These are phyloP conservation scores for Lachancea sp. DNA, from an alignment of 805 yeast genomes.

Conservation along the genomic window DNA sequence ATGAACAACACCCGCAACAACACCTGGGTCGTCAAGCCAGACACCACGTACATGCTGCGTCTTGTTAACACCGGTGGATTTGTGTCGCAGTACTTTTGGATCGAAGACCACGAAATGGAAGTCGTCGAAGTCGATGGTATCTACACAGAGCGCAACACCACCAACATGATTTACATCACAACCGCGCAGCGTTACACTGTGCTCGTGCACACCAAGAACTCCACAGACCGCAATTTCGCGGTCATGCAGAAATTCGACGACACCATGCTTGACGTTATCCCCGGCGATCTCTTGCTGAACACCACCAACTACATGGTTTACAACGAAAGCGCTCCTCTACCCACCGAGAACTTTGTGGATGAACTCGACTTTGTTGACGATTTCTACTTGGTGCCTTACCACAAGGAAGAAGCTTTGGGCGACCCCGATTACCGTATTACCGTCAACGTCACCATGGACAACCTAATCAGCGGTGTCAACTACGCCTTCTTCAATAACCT, in stretches of 20 bases:
- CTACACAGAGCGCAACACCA: conserved; percentile 65
- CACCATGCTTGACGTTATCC: conserved; percentile 73
- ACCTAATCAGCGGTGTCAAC: conserved; percentile 78
- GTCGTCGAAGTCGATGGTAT: conserved; percentile 92
- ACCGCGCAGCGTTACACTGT: conserved; percentile 91
- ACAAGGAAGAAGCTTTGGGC: conserved; percentile 46
- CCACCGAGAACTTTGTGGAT: conserved; percentile 39
- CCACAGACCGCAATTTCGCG: conserved; percentile 63
- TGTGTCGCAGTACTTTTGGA: conserved; percentile 79
- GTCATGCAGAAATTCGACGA: conserved; percentile 77
- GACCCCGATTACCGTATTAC: conserved; percentile 65
- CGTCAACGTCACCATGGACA: conserved; percentile 77
- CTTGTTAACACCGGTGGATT: conserved; percentile 85
- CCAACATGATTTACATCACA: conserved; percentile 69
- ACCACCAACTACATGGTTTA: conserved; percentile 71
- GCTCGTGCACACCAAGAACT: conserved; percentile 64
- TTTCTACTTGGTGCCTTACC: conserved; percentile 61
- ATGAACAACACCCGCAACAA: conserved; percentile 75
- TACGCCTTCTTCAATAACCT: conserved; percentile 95
- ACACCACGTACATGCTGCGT: conserved; percentile 76
- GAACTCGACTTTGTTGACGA: conserved; percentile 64
- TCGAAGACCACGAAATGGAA: conserved; percentile 82
- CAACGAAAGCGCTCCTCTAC: conserved; percentile 37
- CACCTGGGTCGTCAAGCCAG: conserved; percentile 76
- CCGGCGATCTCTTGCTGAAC: conserved; percentile 59